Conservation (phyloP, 1,139 yeast species). For the Blastobotrys malaysiensis region DNA sequence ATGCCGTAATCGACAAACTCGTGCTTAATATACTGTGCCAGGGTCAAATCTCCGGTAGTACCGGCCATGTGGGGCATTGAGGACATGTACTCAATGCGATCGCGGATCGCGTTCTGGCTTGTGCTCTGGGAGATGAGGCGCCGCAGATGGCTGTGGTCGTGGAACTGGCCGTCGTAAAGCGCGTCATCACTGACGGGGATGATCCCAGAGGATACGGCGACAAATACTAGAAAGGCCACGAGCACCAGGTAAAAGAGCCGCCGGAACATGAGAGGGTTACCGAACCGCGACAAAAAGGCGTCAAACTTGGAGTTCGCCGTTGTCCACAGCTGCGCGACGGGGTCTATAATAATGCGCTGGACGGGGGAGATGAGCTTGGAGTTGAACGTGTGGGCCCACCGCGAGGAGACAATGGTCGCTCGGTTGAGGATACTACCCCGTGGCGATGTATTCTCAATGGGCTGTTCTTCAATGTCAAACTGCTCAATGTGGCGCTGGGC, state of each 20-base stretch:
- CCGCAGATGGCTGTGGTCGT: slow-evolving; percentile 49
- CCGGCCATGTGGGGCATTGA: slow-evolving; percentile 87
- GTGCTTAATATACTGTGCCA: slow-evolving; percentile 59
- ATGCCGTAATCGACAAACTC: slow-evolving; percentile 53
- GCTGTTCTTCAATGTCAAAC: slow-evolving; percentile 11
- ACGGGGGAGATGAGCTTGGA: slow-evolving; percentile 49
- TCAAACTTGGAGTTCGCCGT: slow-evolving; percentile 48
- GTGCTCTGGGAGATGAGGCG: slow-evolving; percentile 47
- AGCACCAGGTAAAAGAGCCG: slow-evolving; percentile 65
- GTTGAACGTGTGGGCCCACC: slow-evolving; percentile 38
- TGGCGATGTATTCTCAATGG: slow-evolving; percentile 10
- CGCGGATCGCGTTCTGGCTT: slow-evolving; percentile 56
- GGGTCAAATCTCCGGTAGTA: slow-evolving; percentile 71
- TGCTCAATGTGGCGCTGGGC: slow-evolving; percentile 6
- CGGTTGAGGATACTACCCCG: slow-evolving; percentile 19
- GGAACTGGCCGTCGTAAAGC: slow-evolving; percentile 44
- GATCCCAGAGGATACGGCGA: slow-evolving; percentile 52
- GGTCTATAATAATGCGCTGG: slow-evolving; percentile 51
- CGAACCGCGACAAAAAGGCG: slow-evolving; percentile 52
- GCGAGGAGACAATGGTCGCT: slow-evolving; percentile 25
- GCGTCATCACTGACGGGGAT: slow-evolving; percentile 34
- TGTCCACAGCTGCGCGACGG: slow-evolving; percentile 56
- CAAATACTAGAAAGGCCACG: slow-evolving; percentile 52
- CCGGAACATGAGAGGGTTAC: slow-evolving; percentile 81
- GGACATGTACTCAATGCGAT: slow-evolving; percentile 67